Conservation (phyloP, 148 eudicot species). For the Amaranthus palmeri region DNA sequence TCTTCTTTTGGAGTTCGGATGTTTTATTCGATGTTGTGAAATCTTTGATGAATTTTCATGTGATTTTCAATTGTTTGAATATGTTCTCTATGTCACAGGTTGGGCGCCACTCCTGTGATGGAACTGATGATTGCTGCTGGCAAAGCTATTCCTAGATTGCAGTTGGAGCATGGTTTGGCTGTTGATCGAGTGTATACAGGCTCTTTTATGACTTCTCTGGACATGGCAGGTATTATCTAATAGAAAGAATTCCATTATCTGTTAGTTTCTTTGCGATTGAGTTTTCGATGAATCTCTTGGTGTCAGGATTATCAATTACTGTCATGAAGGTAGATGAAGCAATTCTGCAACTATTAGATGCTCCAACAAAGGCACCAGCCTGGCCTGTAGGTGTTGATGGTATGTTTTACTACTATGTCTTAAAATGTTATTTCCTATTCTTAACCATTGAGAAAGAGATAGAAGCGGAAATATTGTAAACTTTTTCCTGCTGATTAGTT, state of each 20-base stretch:
- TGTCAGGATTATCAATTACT: conserved; percentile 79
- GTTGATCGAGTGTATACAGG: conserved; percentile 97
- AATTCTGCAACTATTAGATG: conserved; percentile 68
- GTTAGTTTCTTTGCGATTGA: conserved; percentile 9
- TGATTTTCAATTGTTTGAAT: conserved; percentile 9
- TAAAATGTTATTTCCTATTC: background rate
- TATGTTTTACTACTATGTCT: conserved; percentile 26
- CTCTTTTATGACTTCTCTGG: conserved; percentile 93
- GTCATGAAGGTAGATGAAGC: conserved; percentile 80
- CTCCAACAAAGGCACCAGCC: conserved; percentile 84
- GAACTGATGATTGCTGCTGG: conserved; percentile 95
- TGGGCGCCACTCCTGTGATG: conserved; percentile 91
- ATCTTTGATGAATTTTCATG: background rate
- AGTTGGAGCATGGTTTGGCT: conserved; percentile 94
- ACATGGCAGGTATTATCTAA: conserved; percentile 74
- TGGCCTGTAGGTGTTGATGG: conserved; percentile 96
- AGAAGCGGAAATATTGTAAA: background rate
- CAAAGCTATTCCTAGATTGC: conserved; percentile 84
- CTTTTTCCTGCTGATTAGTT: background rate
- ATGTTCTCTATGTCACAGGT: conserved; percentile 40
- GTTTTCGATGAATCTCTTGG: conserved; percentile 18
- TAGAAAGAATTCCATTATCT: conserved; percentile 2
- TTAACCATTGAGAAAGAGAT: conserved; percentile 4
- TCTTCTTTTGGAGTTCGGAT: background rate
- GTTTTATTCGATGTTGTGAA: background rate